These are phyloP conservation scores for Parmelia sp. DNA, from an alignment of 495 filamentous ascomycete genomes.

Conservation along the genomic window DNA sequence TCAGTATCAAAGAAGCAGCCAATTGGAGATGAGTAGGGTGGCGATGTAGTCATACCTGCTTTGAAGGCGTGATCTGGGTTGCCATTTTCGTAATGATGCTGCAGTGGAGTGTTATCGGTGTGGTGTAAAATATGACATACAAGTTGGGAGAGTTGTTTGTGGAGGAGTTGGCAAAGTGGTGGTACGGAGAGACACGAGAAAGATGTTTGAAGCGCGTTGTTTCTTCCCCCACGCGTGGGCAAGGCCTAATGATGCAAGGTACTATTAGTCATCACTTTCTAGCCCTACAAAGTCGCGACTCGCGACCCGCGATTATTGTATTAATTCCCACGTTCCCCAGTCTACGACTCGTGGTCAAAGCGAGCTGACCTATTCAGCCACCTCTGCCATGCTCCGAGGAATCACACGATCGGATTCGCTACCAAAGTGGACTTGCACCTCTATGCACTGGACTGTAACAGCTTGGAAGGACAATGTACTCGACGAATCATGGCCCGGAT, in stretches of 20 bases:
- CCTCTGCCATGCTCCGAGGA: too few relatives aligned
- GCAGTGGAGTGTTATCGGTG: background rate
- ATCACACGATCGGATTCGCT: too few relatives aligned
- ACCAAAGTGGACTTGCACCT: too few relatives aligned
- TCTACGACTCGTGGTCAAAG: too few relatives aligned
- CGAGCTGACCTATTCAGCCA: too few relatives aligned
- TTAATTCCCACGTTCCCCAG: too few relatives aligned
- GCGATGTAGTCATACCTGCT: slow-evolving; percentile 61
- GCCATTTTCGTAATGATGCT: slow-evolving; percentile 39
- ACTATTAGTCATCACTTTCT: background rate
- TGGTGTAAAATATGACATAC: too few relatives aligned
- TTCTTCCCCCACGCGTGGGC: slow-evolving; percentile 17
- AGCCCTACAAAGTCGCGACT: background rate
- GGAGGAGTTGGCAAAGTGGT: background rate
- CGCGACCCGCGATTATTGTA: background rate
- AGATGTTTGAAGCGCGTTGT: slow-evolving; percentile 15
- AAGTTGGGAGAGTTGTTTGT: too few relatives aligned
- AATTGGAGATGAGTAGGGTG: slow-evolving; percentile 29
- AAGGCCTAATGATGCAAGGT: slow-evolving; percentile 20
- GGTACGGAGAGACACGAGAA: slow-evolving; percentile 5
- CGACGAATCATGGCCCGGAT: too few relatives aligned
- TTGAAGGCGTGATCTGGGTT: slow-evolving; percentile 72
- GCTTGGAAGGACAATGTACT: too few relatives aligned
- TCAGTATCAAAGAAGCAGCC: slow-evolving; percentile 32
- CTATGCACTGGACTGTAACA: too few relatives aligned